Evolutionary conservation across 352 stramenopile species (phyloP).

Genomic region (Pythium periplocum): DNA sequence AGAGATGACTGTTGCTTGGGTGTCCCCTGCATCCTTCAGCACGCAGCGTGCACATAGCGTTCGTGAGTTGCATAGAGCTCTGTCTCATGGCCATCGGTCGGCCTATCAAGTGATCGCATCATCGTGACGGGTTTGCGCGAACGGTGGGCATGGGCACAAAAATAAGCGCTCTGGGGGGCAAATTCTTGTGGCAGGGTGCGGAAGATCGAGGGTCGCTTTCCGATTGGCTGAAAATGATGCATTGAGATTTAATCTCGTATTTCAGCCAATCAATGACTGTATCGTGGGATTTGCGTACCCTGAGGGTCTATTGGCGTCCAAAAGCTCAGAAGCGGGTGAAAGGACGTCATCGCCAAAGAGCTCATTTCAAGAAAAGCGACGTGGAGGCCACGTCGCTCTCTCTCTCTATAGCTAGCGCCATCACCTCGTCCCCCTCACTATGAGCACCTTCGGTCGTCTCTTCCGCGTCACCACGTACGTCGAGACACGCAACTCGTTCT

Average conservation of each 20-base stretch:
- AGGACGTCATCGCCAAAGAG: too few relatives aligned
- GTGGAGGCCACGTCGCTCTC: background rate
- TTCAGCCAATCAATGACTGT: too few relatives aligned
- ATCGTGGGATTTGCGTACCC: background rate
- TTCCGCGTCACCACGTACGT: conserved; percentile 96
- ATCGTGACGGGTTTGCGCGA: too few relatives aligned
- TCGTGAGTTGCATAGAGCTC: too few relatives aligned
- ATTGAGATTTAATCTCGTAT: too few relatives aligned
- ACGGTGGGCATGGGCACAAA: background rate
- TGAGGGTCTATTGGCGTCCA: background rate
- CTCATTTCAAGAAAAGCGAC: background rate
- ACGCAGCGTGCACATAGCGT: too few relatives aligned
- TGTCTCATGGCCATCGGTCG: too few relatives aligned
- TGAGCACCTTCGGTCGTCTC: conserved; percentile 94
- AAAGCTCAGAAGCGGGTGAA: conserved; percentile 1
- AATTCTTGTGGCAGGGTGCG: conserved; percentile 10
- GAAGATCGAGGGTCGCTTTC: background rate
- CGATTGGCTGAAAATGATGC: conserved; percentile 10
- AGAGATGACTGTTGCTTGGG: too few relatives aligned
- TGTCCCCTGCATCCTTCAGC: too few relatives aligned
- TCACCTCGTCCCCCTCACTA: conserved; percentile 18
- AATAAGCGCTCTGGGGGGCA: background rate
- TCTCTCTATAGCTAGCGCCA: background rate
- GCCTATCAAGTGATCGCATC: too few relatives aligned
- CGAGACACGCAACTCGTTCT: background rate